Base-by-base conservation (phyloP, 2,329 filamentous ascomycete genomes). In the Zopfia rhizophila region DNA sequence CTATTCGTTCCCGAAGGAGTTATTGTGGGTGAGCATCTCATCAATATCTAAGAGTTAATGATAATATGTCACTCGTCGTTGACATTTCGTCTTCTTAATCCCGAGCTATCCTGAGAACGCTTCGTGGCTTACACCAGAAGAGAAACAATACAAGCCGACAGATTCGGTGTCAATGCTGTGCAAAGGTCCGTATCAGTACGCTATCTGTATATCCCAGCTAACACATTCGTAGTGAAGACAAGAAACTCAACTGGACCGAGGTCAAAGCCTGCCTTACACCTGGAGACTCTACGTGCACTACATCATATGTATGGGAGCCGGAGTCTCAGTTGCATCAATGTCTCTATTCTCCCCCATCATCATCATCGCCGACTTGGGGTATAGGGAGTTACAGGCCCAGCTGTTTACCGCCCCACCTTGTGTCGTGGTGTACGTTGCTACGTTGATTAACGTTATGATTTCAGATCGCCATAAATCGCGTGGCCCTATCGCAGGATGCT, bases 401-500 rank as follows among this genome's bases (percentile, higher is more conserved):
- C 66, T 87, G 13, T 84, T 87, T 79, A 85, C 83, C 0, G 82
- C 87, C 0, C 84, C 84, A 2, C 84, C 84, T 0, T 87, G 83
- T 65, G 83, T 80, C 1, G 79, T 80, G 1, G 82, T 82, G 5
- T 86, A 85, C 48, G 70, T 78, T 3, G 67, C 79, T 7, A 79
- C 78, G 2, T 21, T 56, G 12, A 30, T 38, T 12, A 38, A 35
- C 4, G 53, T 50, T 5, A 17, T 38, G n/a, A 12, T 39, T 3
- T 48, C 45, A 4, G 43, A 46, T 19, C 28, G 31, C 11, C 22
- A 28, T 7, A 17, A 44, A 10, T 7, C n/a, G 10, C 31, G 40
- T 16, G 40, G 40, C 22, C n/a, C 37, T 17, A 37, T 44, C 24
- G 40, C 40, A 3, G 30, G 40, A 5, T 18, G 30, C 37, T 40